A percentile compares a stretch with the other conserved stretches of the same genome.
These are phyloP conservation scores for Penicillium verrucosum DNA, from an alignment of 2,329 filamentous ascomycete species.

Conservation along the genomic window DNA sequence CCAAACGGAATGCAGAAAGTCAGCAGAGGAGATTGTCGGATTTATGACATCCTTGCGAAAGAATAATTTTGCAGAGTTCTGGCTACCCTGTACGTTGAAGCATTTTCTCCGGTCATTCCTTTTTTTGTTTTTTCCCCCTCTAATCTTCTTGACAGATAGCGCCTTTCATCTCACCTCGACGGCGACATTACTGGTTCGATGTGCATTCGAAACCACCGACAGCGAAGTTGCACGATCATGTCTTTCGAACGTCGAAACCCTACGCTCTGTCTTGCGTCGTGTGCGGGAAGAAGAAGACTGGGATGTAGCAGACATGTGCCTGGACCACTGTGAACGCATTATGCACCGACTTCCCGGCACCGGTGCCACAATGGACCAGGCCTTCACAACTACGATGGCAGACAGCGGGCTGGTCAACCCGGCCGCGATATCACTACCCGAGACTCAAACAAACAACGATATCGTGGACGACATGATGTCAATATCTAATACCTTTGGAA, in stretches of 20 bases:
- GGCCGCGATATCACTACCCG: constrained; percentile 40
- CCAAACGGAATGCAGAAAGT: constrained; percentile 44
- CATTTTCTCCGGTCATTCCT: not conserved
- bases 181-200: constrained; percentile 52
- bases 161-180: constrained; percentile 54
- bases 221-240: constrained; percentile 45
- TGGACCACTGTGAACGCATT: constrained; percentile 49
- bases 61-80: constrained; percentile 52
- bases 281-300: constrained; percentile 52
- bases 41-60: constrained; percentile 49
- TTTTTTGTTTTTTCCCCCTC: not conserved
- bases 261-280: constrained; percentile 48
- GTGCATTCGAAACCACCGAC: constrained; percentile 51
- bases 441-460: constrained; percentile 45
- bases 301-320: constrained; percentile 55
- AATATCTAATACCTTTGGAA: constrained; percentile 45
- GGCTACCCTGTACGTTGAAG: constrained; percentile 45
- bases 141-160: constrained; percentile 36
- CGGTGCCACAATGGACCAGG: constrained; percentile 18
- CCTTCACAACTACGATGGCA: constrained; percentile 16
- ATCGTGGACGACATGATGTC: constrained; percentile 49
- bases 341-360: constrained; percentile 40
- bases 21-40: constrained; percentile 48
- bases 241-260: constrained; percentile 47
- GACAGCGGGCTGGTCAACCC: constrained; percentile 37